Evolutionary conservation across 2,329 filamentous ascomycete genomes (phyloP), one percentile per base, ranked within the genome.

Genomic region (Aotearoamyces nothofagi): DNA sequence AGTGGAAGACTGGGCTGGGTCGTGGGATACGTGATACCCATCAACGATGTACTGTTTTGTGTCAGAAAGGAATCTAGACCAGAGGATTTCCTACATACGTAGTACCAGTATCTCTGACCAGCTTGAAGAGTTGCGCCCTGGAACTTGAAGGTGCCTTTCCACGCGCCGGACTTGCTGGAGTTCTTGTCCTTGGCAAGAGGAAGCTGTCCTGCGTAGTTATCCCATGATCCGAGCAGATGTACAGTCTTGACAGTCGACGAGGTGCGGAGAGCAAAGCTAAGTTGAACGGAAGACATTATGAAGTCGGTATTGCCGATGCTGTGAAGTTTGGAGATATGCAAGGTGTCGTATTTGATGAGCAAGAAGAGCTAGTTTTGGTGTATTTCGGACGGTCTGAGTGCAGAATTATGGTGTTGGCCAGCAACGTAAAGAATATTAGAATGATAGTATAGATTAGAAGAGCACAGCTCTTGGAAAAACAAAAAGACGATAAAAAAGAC

Each of bases 21-120:
- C 90, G 69, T 96, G 87, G 37, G 86, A 86, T 55, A 92, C 78
- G 57, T 94, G 86, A 73, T 94, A 94, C 46, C 90, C 90, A 56
- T 98, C 90, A 57, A 96, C 90, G 74, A 96, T 94, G 69, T 94
- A 98, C 52, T 56, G 28, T 14, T 16, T 9, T 14, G 13, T 25
- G 15, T 31, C 15, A 27, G 9, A 24, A 24, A n/a, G n/a, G 19
- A 26, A 26, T 15, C 19, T 14, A 28, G 7, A 7, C 23, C 23
- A 9, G 9, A 16, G 15, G 7, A 26, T 7, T 22, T 19, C 24
- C 12, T 26, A 54, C 59, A 39, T 52, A 63, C 58, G 74, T 98
- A 98, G 76, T 96, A 98, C 90, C 90, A 98, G 74, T 96, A 96
- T 53, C 87, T 78, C 54, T 82, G 75, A 54, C 87, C 84, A 46